Evolutionary conservation across 225 moss, liverwort and hornwort genomes (phyloP), one percentile per base, ranked within the genome.

Genomic region (Anthoceros angustus): DNA sequence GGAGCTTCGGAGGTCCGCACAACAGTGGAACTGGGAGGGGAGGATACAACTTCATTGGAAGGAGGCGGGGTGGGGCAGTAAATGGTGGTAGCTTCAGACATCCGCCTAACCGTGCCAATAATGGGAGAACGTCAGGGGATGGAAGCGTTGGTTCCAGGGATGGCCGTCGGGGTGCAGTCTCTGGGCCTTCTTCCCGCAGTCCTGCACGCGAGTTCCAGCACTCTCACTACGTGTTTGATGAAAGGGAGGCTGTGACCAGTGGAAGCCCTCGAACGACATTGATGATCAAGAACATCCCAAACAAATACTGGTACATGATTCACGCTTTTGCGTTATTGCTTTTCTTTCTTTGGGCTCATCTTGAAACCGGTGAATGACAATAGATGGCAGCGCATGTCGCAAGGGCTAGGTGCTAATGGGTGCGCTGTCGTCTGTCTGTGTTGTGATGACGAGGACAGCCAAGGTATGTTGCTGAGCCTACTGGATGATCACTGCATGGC

Each of bases 221-320:
- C 12, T 82, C 79, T 0, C 95, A 91, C 40, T 95, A 95, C 55
- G 63, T 80, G 18, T 95, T 95, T 68, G 83, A 85, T 70, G 83
- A 80, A 62, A 73, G 83, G 11, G 81, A 74, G 42, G 67, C 66
- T 10, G 82, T 79, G 64, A 69, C 76, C 43, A 83, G 76, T 42
- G 88, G 82, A 10, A 69, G 69, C 25, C 75, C 84, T 25, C 78
- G 91, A 64, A 95, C 95, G 10, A 95, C 95, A 6, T 78, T 95
- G 20, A 95, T 95, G 95, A 91, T 95, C 38, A 95, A 87, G 60
- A 95, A 95, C 63, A 95, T 95, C 40, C 95, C 95, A 21, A 95
- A 95, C 68, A 95, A 95, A 74, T 95, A 95, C 79, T 91, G 91
- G 95, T 90, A 39, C 64, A 68, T 16, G 10, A 63, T n/a, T n/a